Conservation (phyloP, 2,329 filamentous ascomycete species). For the Paracoccidioides lutzii region DNA sequence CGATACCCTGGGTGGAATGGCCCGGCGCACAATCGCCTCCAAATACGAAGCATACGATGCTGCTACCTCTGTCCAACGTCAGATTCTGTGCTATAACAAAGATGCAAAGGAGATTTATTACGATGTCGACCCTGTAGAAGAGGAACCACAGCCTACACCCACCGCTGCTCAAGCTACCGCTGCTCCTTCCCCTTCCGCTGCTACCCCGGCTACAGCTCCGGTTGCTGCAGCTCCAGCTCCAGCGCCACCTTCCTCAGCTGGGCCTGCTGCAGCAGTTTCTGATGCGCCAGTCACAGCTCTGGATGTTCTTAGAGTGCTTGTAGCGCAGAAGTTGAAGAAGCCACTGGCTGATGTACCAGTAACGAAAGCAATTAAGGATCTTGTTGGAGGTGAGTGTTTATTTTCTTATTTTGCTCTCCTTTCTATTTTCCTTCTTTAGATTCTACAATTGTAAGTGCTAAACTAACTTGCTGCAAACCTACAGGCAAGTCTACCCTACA, state of each 20-base stretch:
- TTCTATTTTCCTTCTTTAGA: neutral
- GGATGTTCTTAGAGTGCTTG: constrained; percentile 75
- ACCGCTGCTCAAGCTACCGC: constrained; percentile 20
- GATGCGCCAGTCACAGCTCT: constrained; percentile 80
- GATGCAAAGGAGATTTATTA: constrained; percentile 99
- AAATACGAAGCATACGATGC: constrained; percentile 99
- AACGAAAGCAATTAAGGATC: constrained; percentile 94
- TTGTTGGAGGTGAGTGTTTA: constrained; percentile 73
- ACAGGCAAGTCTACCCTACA: constrained; percentile 94
- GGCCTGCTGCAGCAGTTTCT: constrained; percentile 73
- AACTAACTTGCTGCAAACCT: neutral
- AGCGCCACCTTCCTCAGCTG: constrained; percentile 55
- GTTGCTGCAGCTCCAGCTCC: constrained; percentile 43
- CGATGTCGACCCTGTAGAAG: constrained; percentile 87
- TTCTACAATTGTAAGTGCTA: neutral
- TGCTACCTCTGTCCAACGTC: constrained; percentile 86
- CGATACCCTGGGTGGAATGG: constrained; percentile 95
- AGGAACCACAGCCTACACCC: constrained; percentile 55
- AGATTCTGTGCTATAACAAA: constrained; percentile 99
- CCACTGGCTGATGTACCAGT: constrained; percentile 74
- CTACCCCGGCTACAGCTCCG: constrained; percentile 36
- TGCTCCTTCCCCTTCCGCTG: constrained; percentile 24
- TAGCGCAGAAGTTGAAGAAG: constrained; percentile 98
- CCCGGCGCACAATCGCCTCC: constrained; percentile 82
- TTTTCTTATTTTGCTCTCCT: neutral